Percentiles rank a stretch among this genome's conserved stretches.
Conservation (phyloP, 768 basidiomycete species). For the Rhizopogon vinicolor region DNA sequence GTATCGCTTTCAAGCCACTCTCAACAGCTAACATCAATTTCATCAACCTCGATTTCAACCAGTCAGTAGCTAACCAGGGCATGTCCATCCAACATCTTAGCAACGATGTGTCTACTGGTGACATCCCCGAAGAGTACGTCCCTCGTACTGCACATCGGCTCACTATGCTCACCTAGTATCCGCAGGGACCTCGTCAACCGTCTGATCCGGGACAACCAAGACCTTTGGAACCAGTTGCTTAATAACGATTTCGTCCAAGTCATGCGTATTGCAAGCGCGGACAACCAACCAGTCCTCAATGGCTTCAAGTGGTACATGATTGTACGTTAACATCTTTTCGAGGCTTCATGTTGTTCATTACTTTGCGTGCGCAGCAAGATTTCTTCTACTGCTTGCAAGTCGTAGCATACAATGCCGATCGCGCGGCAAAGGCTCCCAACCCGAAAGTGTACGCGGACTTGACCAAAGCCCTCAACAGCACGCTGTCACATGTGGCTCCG, state of each 20-base stretch:
- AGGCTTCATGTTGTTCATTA: background rate
- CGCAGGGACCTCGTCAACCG: slow-evolving; percentile 8
- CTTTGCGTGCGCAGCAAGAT: slow-evolving; percentile 5
- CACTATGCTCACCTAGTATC: background rate
- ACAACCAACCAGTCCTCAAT: slow-evolving; percentile 1
- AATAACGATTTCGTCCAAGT: slow-evolving; percentile 3
- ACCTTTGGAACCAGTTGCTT: slow-evolving; percentile 8
- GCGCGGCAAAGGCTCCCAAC: slow-evolving; percentile 5
- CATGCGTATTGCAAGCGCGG: slow-evolving; percentile 3
- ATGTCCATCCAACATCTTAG: background rate
- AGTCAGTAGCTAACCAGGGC: background rate
- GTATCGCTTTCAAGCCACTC: background rate
- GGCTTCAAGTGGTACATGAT: slow-evolving; percentile 11
- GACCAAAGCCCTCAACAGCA: background rate
- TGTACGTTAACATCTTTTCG: background rate
- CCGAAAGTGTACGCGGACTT: slow-evolving; percentile 2
- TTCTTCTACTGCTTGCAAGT: slow-evolving; percentile 9
- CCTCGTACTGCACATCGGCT: background rate
- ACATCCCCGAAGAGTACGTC: background rate
- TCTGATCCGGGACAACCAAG: slow-evolving; percentile 9
- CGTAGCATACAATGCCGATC: slow-evolving; percentile 9
- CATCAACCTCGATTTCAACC: too few species aligned
- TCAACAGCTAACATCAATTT: background rate
- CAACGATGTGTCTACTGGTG: background rate
- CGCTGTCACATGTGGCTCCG: slow-evolving; percentile 1